Evolutionary conservation across 1,284 basidiomycete species (phyloP).

Genomic region (Mycena citricolor): DNA sequence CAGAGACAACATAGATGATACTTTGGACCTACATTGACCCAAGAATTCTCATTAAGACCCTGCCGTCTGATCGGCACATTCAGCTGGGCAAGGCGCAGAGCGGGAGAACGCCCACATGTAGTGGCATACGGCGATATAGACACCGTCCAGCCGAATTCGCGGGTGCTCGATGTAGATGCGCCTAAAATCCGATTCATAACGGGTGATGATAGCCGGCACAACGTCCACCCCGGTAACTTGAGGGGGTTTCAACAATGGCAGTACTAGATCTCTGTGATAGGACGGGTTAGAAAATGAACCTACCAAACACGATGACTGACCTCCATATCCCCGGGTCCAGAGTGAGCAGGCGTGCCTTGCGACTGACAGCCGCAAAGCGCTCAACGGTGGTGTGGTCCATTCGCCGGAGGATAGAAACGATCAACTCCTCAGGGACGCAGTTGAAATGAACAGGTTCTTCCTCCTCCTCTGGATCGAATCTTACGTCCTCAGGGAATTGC

Average conservation of each 20-base stretch:
- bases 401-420: constrained; percentile 64
- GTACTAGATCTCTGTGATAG: constrained; percentile 50
- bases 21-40: constrained; percentile 69
- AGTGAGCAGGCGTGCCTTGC: constrained; percentile 71
- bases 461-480: constrained; percentile 72
- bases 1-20: neutral
- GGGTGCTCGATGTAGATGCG: constrained; percentile 81
- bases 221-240: constrained; percentile 55
- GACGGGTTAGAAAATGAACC: constrained; percentile 6
- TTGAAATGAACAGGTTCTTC: constrained; percentile 54
- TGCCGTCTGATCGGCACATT: constrained; percentile 52
- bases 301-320: constrained; percentile 39
- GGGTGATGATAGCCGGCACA: constrained; percentile 48
- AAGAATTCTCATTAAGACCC: constrained; percentile 77
- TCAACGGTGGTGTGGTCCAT: constrained; percentile 72
- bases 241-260: constrained; percentile 67
- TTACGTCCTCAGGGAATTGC: constrained; percentile 48
- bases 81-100: constrained; percentile 3
- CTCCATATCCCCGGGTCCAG: constrained; percentile 75
- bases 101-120: constrained; percentile 58
- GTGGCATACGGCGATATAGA: constrained; percentile 89
- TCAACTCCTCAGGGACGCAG: constrained; percentile 71
- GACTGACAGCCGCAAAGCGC: constrained; percentile 69
- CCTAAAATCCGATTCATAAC: constrained; percentile 66
- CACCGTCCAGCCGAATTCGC: constrained; percentile 79